phyloP scores from a whole-genome alignment of 2,329 filamentous ascomycete species.

The Cladosporium colombiae region DNA sequence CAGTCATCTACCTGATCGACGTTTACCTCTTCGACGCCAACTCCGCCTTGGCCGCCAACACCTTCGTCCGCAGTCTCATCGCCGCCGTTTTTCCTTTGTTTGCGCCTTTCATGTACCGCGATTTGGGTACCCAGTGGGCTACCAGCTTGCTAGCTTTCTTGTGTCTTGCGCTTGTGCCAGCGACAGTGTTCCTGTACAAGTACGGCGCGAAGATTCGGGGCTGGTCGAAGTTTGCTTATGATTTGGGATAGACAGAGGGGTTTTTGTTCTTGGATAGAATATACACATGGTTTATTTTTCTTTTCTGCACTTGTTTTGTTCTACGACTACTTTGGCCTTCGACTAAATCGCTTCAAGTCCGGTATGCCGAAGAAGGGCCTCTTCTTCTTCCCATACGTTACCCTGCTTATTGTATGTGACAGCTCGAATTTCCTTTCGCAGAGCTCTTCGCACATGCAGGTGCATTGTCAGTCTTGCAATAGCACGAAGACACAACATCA shows the following conservation, averaged over 20 bases:
- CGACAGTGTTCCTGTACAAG: conserved; percentile 34
- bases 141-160: conserved; percentile 38
- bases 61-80: conserved; percentile 38
- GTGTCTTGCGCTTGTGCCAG: conserved; percentile 33
- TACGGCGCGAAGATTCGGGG: conserved; percentile 32
- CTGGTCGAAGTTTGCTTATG: conserved; percentile 27
- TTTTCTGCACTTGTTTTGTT: background rate
- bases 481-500: conserved; percentile 59
- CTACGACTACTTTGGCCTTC: background rate
- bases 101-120: conserved; percentile 36
- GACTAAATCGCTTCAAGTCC: background rate
- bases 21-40: conserved; percentile 43
- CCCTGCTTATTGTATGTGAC: background rate
- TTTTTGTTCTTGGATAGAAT: background rate
- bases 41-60: conserved; percentile 38
- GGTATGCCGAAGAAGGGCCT: background rate
- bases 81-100: conserved; percentile 42
- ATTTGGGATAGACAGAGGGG: background rate
- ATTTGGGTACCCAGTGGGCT: conserved; percentile 39
- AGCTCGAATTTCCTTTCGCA: background rate
- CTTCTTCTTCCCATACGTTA: background rate
- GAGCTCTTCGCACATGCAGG: background rate
- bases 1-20: conserved; percentile 50
- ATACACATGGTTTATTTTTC: background rate
- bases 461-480: conserved; percentile 44